Base-by-base conservation (phyloP, 2,329 filamentous ascomycete species). In the Periconia macrospinosa region DNA sequence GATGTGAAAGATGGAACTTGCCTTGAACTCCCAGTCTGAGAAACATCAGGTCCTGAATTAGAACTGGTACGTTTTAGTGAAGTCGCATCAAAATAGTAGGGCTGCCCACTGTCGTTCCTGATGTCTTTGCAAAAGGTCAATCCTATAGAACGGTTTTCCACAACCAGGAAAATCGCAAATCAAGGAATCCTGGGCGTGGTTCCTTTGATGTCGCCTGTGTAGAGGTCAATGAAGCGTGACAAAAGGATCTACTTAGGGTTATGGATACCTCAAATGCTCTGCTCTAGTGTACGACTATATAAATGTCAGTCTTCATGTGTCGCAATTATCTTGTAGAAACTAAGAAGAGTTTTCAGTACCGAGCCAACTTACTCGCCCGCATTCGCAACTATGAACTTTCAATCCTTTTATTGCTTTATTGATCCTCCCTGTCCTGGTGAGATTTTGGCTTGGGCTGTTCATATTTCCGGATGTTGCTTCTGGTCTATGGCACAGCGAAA, bases 371-470 rank as follows among this genome's bases (percentile, higher is more conserved):
- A 79, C 77, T 66, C 77, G 76, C 63, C 76, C 76, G 58, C 78
- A 80, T 17, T 76, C 71, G 57, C 77, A 79, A 43, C 72, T 65
- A 54, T 79, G 77, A 17, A 79, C 73, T 56, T 76, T 76, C 42
- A 75, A 51, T 11, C 77, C 77, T 55, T 80, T 80, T 58, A 76
- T 74, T 7, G 77, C 77, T 63, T 78, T 79, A 54, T 75, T 78
- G 47, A 79, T 72, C 20, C 77, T 70, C 18, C 77, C 77, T 23
- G 77, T 79, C 55, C 70, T 72, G 17, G 77, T 79, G 59, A n/a
- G n/a, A n/a, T n/a, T n/a, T n/a, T n/a, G n/a, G n/a, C n/a, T n/a
- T n/a, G n/a, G n/a, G n/a, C 23, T 27, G 3, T 27, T 8, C 23
- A 27, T 27, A 3, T 27, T 27, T n/a, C n/a, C n/a, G n/a, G 23